Conservation (phyloP, 1,139 yeast species). For the Magnusiomyces suaveolens region DNA sequence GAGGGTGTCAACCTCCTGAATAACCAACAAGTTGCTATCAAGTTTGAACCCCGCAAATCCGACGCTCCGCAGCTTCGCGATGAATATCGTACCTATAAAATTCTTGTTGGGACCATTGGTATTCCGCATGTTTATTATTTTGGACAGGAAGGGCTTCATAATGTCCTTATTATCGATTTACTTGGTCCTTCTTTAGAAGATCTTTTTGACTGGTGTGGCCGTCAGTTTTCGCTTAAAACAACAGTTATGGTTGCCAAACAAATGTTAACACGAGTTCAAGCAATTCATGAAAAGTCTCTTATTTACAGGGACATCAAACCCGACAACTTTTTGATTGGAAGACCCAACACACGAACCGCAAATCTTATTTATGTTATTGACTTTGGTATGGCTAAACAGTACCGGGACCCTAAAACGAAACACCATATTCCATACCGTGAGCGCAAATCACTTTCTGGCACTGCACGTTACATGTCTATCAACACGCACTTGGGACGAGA, state of each 20-base stretch:
- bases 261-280: constrained; percentile 85
- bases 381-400: constrained; percentile 93
- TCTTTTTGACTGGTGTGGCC: constrained; percentile 87
- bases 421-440: constrained; percentile 94
- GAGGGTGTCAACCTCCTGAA: constrained; percentile 80
- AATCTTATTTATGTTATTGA: constrained; percentile 93
- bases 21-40: constrained; percentile 96
- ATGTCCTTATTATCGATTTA: constrained; percentile 93
- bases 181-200: constrained; percentile 95
- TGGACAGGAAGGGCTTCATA: constrained; percentile 93
- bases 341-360: constrained; percentile 86
- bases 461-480: constrained; percentile 92
- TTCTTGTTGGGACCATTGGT: constrained; percentile 93
- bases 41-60: constrained; percentile 79
- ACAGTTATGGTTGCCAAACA: constrained; percentile 90
- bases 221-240: constrained; percentile 88
- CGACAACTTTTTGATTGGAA: constrained; percentile 96
- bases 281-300: constrained; percentile 89
- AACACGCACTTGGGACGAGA: constrained; percentile 96
- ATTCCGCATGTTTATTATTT: constrained; percentile 96
- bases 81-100: constrained; percentile 91
- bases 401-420: constrained; percentile 90
- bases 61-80: constrained; percentile 95
- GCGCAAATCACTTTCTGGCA: constrained; percentile 91
- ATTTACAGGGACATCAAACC: constrained; percentile 88